Base-by-base conservation (phyloP, 2,329 filamentous ascomycete genomes). In the Drechslera avenae region DNA sequence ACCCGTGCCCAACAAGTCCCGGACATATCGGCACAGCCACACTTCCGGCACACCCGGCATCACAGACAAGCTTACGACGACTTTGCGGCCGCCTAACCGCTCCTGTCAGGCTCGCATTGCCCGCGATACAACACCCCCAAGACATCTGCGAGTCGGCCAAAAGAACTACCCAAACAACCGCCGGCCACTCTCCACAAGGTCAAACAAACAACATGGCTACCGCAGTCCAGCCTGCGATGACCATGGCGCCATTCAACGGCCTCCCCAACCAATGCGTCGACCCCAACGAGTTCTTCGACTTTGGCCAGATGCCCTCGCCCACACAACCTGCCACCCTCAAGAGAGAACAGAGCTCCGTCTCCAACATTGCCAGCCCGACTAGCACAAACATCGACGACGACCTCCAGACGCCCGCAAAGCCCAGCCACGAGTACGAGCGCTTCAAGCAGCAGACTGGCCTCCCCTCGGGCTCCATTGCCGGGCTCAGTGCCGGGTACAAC, bases 391-490 rank as follows among this genome's bases (percentile, higher is more conserved):
- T 86, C 50, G 76, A 79, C 46, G 72, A 75, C 45, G 72, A 75
- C 45, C 83, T 87, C 55, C 81, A 81, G 59, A 76, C 81, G 16
- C 84, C 92, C 68, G 86, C 85, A 39, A 90, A 86, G 30, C 93
- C 94, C 7, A 96, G 91, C 74, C 92, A 97, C 78, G 90, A 96
- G 76, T 97, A 97, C 80, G 90, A 91, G 67, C 86, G 90, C 69
- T 95, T 97, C 79, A 90, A 91, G 78, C 94, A 99, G 73, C 92
- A 97, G 79, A 97, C 94, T 3, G 91, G 92, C 57, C 86, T 97
- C 23, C 90, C 94, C 0, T 87, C 90, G 1, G 91, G 91, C 56
- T 92, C 91, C 44, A 79, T 92, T 10, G 83, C 94, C 69, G 88
- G 89, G 30, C 83, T 94, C 64, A 91, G 89, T 73, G 82, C 88